Evolutionary conservation across 441 rosid species (phyloP).

Genomic region (Populus hybrid): DNA sequence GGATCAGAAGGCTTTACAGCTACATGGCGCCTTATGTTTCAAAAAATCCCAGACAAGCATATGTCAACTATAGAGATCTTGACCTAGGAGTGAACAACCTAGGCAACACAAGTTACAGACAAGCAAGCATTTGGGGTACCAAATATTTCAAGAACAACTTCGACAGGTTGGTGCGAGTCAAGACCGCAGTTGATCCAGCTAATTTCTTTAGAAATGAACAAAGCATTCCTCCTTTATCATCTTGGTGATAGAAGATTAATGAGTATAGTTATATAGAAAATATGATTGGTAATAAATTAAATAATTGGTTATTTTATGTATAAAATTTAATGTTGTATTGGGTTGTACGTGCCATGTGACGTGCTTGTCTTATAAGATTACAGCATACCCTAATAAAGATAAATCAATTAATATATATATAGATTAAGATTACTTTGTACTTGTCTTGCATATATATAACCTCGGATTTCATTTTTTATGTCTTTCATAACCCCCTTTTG

Average conservation of each 20-base stretch:
- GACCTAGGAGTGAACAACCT: conserved; percentile 15
- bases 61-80: conserved; percentile 48
- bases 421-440: too few species aligned
- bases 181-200: conserved; percentile 31
- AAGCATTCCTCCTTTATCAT: conserved; percentile 3
- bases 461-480: too few species aligned
- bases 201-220: conserved; percentile 9
- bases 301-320: neutral
- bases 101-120: conserved; percentile 15
- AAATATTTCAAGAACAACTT: conserved; percentile 36
- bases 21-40: conserved; percentile 46
- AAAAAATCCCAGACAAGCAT: conserved; percentile 42
- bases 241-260: neutral
- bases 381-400: neutral
- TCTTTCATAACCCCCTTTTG: too few species aligned
- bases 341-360: neutral
- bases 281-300: neutral
- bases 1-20: conserved; percentile 36
- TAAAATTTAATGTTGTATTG: too few species aligned
- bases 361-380: neutral
- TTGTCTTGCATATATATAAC: too few species aligned
- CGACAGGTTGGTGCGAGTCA: conserved; percentile 28
- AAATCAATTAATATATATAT: too few species aligned
- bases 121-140: conserved; percentile 32
- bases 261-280: neutral